Evolutionary conservation across 2,329 filamentous ascomycete species (phyloP).

Genomic region (Zymoseptoria crescenta): DNA sequence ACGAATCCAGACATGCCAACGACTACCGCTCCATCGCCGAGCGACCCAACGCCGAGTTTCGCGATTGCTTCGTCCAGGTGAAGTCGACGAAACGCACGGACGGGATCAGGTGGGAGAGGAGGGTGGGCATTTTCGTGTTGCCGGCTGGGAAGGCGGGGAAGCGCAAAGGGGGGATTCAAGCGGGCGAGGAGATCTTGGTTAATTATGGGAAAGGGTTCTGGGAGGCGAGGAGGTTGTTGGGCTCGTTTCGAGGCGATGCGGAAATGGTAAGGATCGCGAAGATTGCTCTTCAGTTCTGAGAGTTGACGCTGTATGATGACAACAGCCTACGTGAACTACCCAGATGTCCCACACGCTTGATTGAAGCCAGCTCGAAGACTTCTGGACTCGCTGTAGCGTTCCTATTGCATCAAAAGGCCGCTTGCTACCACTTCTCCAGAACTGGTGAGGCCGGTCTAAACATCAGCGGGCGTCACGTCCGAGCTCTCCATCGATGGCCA

Average conservation of each 20-base stretch:
- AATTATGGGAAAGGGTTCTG: conserved; percentile 42
- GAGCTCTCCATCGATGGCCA: not conserved
- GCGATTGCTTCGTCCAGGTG: conserved; percentile 32
- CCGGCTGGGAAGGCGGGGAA: conserved; percentile 42
- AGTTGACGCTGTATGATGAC: not conserved
- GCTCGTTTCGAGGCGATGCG: conserved; percentile 20
- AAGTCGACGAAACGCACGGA: conserved; percentile 31
- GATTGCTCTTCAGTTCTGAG: conserved; percentile 19
- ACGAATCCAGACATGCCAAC: conserved; percentile 47
- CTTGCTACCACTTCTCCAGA: not conserved
- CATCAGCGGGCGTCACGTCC: not conserved
- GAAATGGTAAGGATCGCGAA: conserved; percentile 23
- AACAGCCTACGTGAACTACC: not conserved
- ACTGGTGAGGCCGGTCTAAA: not conserved
- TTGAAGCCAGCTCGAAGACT: too few relatives aligned
- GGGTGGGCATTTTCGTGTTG: conserved; percentile 46
- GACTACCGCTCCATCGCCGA: conserved; percentile 45
- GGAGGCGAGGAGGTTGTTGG: conserved; percentile 19
- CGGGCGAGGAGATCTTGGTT: conserved; percentile 46
- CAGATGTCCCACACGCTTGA: too few relatives aligned
- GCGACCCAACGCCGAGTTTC: conserved; percentile 32
- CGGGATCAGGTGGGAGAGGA: conserved; percentile 35
- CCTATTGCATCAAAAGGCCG: not conserved
- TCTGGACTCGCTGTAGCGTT: not conserved
- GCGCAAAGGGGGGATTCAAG: conserved; percentile 39